Evolutionary conservation across 768 basidiomycete species (phyloP).

Genomic region (Termitomyces sp.): DNA sequence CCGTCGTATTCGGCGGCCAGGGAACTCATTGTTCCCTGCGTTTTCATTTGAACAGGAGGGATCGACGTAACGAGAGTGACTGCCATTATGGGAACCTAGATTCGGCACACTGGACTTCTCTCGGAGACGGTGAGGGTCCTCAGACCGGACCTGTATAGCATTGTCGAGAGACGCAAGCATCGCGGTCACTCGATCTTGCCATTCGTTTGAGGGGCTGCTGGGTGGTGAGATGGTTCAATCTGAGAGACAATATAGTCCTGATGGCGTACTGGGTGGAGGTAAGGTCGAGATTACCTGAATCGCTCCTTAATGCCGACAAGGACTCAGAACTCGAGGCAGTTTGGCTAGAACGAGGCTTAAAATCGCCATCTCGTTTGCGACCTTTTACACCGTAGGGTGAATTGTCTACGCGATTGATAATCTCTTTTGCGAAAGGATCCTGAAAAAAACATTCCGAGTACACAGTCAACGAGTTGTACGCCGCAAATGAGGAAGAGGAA

Average conservation of each 20-base stretch:
- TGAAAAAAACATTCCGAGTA: conserved; percentile 23
- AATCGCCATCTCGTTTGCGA: conserved; percentile 40
- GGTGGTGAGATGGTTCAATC: conserved; percentile 1
- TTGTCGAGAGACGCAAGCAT: conserved; percentile 23
- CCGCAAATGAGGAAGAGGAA: not conserved
- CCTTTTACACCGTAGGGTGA: conserved; percentile 76
- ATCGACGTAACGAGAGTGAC: conserved; percentile 14
- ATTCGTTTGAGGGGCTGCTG: conserved; percentile 73
- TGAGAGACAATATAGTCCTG: not conserved
- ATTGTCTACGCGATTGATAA: conserved; percentile 76
- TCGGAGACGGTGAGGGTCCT: not conserved
- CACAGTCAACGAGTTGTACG: not conserved
- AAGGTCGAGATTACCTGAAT: conserved; percentile 31
- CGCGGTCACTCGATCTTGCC: conserved; percentile 65
- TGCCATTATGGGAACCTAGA: not conserved
- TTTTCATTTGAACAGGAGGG: conserved; percentile 7
- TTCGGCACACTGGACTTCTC: conserved; percentile 6
- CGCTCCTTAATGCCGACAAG: conserved; percentile 16
- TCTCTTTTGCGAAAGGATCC: conserved; percentile 78
- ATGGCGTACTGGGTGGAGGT: conserved; percentile 58
- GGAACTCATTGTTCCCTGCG: conserved; percentile 21
- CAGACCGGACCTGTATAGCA: not conserved
- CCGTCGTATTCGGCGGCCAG: conserved; percentile 43
- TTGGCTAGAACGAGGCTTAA: conserved; percentile 16
- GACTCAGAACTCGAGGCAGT: conserved; percentile 19